A percentile compares a stretch with the other conserved stretches of the same genome.
phyloP scores from a whole-genome alignment of 495 filamentous ascomycete species.

The Penicillium dipodomyicola region DNA sequence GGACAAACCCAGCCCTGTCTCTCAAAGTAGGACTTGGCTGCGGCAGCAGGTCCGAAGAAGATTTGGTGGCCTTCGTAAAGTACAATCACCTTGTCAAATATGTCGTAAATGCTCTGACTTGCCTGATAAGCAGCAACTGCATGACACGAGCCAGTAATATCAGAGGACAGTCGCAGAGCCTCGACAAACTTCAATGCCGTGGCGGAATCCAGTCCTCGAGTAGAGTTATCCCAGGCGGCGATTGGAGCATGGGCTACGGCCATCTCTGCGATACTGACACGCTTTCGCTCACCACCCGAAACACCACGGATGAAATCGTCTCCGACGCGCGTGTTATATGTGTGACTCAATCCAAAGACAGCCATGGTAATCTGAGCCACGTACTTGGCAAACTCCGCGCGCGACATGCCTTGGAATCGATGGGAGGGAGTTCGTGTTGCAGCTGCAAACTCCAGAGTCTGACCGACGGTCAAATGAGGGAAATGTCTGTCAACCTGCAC shows the following conservation, averaged over 20 bases:
- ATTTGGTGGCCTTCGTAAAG: conserved; percentile 62
- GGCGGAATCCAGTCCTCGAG: conserved; percentile 76
- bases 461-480: conserved; percentile 60
- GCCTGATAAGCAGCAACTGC: conserved; percentile 80
- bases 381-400: conserved; percentile 40
- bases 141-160: conserved; percentile 67
- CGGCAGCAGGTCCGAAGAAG: conserved; percentile 55
- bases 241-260: conserved; percentile 68
- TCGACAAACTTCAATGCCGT: conserved; percentile 71
- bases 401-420: conserved; percentile 43
- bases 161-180: conserved; percentile 65
- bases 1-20: conserved; percentile 56
- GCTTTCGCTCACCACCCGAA: conserved; percentile 83
- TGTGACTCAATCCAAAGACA: conserved; percentile 54
- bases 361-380: conserved; percentile 57
- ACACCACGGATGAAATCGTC: conserved; percentile 59
- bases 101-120: conserved; percentile 71
- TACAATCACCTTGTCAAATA: conserved; percentile 58
- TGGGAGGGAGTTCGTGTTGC: conserved; percentile 44
- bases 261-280: conserved; percentile 50
- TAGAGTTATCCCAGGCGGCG: conserved; percentile 79
- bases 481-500: conserved; percentile 55
- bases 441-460: conserved; percentile 61
- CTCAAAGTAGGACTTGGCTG: conserved; percentile 58
- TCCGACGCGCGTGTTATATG: conserved; percentile 48